These are phyloP conservation scores for Microcyclospora tardicrescens DNA, from an alignment of 2,329 filamentous ascomycete genomes.

Conservation along the genomic window DNA sequence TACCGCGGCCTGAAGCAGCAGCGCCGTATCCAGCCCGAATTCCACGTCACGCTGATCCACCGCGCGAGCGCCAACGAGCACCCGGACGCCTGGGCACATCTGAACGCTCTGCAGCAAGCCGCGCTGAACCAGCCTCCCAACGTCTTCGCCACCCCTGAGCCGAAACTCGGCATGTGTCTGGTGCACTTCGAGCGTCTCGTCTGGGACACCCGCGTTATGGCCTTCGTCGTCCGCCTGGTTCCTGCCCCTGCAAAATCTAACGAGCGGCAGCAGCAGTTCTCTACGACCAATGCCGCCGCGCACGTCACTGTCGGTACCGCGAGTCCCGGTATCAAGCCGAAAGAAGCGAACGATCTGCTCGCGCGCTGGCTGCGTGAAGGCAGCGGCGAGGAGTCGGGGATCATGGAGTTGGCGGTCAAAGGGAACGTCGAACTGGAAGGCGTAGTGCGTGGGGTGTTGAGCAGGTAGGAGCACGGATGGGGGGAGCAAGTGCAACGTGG, in stretches of 20 bases:
- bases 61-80: conserved; percentile 48
- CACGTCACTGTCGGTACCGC: conserved; percentile 87
- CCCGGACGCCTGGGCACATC: conserved; percentile 63
- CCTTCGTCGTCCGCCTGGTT: conserved; percentile 65
- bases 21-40: conserved; percentile 66
- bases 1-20: conserved; percentile 63
- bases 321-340: conserved; percentile 64
- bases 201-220: conserved; percentile 80
- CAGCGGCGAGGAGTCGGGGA: conserved; percentile 37
- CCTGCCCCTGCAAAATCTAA: conserved; percentile 37
- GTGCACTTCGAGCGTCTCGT: conserved; percentile 56
- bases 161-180: conserved; percentile 50
- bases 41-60: conserved; percentile 92
- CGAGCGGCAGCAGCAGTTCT: conserved; percentile 33
- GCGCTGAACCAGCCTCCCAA: conserved; percentile 20
- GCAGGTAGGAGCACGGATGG: neutral
- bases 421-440: conserved; percentile 45
- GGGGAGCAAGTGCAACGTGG: no score
- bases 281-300: conserved; percentile 63
- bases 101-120: conserved; percentile 45
- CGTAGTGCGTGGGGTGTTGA: conserved; percentile 39
- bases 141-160: conserved; percentile 28
- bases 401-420: conserved; percentile 41
- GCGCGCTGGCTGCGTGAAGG: conserved; percentile 57
- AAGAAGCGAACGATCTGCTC: conserved; percentile 83